Evolutionary conservation across 192 early-diverging fungal species (phyloP).

Genomic region (Backusella psychrophila): DNA sequence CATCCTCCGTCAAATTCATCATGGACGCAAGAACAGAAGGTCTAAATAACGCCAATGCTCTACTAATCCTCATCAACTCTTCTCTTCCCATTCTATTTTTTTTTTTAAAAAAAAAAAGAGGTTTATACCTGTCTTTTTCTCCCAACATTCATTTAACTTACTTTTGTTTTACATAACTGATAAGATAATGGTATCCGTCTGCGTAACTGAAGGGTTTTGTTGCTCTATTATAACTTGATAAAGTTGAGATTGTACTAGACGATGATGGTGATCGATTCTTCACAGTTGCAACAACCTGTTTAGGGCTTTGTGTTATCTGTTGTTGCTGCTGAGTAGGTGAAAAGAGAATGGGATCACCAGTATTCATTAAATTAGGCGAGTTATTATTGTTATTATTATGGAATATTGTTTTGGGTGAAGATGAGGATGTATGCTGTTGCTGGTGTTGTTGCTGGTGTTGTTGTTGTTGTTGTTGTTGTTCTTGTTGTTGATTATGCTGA

Average conservation of each 20-base stretch:
- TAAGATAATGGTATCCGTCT: constrained; percentile 90
- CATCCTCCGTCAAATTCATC: constrained; percentile 92
- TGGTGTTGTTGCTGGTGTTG: too few relatives aligned
- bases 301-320: neutral
- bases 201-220: constrained; percentile 86
- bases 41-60: constrained; percentile 85
- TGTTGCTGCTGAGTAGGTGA: neutral
- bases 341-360: neutral
- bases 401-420: neutral
- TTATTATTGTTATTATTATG: neutral
- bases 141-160: constrained; percentile 22
- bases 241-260: neutral
- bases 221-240: constrained; percentile 69
- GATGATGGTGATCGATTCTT: neutral
- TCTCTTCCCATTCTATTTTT: constrained; percentile 76
- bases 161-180: constrained; percentile 67
- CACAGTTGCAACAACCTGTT: neutral
- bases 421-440: neutral
- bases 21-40: constrained; percentile 92
- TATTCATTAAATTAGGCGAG: neutral
- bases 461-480: neutral
- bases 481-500: neutral
- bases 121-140: neutral
- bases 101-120: neutral
- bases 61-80: constrained; percentile 87